Evolutionary conservation across 2,329 filamentous ascomycete genomes (phyloP), one percentile per base, ranked within the genome.

Genomic region (Thielaviopsis punctulata): DNA sequence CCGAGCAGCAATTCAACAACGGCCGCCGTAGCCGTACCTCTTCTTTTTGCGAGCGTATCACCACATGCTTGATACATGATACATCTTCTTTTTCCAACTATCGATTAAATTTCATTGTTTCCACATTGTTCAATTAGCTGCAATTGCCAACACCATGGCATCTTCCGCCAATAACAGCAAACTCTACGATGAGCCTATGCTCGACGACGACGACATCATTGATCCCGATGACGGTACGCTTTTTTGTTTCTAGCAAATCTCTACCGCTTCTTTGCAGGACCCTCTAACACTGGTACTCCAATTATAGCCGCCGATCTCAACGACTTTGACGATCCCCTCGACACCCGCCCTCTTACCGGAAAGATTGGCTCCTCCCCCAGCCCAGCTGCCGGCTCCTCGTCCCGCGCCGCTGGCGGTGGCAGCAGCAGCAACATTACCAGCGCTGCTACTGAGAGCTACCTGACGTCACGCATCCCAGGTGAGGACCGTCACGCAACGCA

Each of bases 291-390:
- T 6, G 12, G 4, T 19, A n/a, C 13, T 15, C 25, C n/a, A 15
- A 7, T 36, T 15, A 43, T 61, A 86, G 86, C 84, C 62, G 86
- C 84, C 62, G 86, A 88, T 60, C 80, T 95, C 62, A 85, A 92
- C 66, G 88, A 95, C 65, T 87, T 95, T 62, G 89, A 95, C 62
- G 88, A 95, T 67, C 88, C 89, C 41, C 74, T 92, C 58, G 72
- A 76, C 57, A 83, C 88, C 62, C 82, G 83, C 59, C 86, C 87
- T 52, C 73, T 95, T 58, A 84, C 84, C 46, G 88, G 89, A 65
- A 90, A 86, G 69, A 94, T 94, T 63, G 77, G 82, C 63, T 71
- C 76, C 23, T 68, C 68, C 39, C 69, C 70, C 19, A 68, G 68
- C 15, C 68, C 66, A 15, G 18, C 36, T 27, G 52, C 36, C 22